phyloP scores from a whole-genome alignment of 345 rosid species.

The Atalantia buxifolia region DNA sequence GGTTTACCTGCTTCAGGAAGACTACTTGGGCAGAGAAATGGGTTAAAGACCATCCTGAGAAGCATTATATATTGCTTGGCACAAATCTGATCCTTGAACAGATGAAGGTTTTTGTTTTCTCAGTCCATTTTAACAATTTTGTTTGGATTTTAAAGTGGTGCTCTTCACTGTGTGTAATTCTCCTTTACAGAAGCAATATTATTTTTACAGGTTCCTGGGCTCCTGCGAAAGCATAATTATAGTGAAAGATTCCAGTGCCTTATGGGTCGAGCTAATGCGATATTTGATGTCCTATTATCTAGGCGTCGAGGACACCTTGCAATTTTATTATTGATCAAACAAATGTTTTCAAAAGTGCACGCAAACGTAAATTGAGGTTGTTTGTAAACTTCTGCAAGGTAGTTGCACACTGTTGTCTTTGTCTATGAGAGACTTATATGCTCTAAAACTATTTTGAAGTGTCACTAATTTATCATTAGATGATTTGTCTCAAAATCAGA shows the following conservation, averaged over 20 bases:
- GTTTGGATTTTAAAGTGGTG: neutral
- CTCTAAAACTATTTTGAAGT: neutral
- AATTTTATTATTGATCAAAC: slow-evolving; percentile 37
- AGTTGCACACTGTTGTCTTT: neutral
- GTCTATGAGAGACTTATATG: neutral
- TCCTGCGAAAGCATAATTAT: slow-evolving; percentile 22
- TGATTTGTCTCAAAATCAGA: slow-evolving; percentile 14
- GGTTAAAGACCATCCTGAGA: slow-evolving; percentile 35
- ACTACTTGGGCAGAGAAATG: slow-evolving; percentile 41
- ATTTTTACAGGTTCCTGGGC: slow-evolving; percentile 28
- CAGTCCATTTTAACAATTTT: neutral
- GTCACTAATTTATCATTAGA: neutral
- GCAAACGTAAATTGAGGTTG: slow-evolving; percentile 27
- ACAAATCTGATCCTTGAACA: slow-evolving; percentile 38
- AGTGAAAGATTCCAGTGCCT: slow-evolving; percentile 25
- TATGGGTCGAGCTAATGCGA: slow-evolving; percentile 22
- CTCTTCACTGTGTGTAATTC: neutral
- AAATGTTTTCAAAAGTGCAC: slow-evolving; percentile 36
- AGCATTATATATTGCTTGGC: slow-evolving; percentile 30
- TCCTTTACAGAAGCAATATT: neutral
- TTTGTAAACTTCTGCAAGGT: slow-evolving; percentile 31
- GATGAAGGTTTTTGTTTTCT: slow-evolving; percentile 29
- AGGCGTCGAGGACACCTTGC: slow-evolving; percentile 30
- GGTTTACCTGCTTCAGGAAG: slow-evolving; percentile 39
- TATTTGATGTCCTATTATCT: slow-evolving; percentile 22